Evolutionary conservation across 176 grass and related monocot species (phyloP), one percentile per base, ranked within the genome.

Genomic region (Urochloa ruziziensis): DNA sequence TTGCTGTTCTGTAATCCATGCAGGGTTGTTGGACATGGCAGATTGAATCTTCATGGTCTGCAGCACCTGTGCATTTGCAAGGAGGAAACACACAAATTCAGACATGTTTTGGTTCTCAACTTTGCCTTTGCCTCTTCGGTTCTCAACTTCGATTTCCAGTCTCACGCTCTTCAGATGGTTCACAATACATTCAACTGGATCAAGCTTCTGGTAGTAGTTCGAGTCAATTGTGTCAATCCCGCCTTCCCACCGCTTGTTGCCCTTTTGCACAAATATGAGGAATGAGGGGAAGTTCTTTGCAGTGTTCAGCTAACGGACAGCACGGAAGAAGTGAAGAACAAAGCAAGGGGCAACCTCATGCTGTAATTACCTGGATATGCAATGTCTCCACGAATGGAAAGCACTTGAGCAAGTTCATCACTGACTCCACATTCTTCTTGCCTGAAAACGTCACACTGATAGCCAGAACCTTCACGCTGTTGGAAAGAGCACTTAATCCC

Each of bases 31-130:
- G 0, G 36, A 58, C 48, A 47, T n/a, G 37, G 17, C 40, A 65
- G 61, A 87, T 63, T 68, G 61, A 75, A 87, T 82, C 78, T 54
- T 82, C 85, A 87, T 75, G 62, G 27, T 59, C 27, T 87, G 78
- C 29, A 87, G 85, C 49, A 75, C 85, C 30, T 82, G 60, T 4
- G 70, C 78, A 27, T 65, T 87, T 8, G 49, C 70, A 75, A 87
- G 85, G 61, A 87, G 28, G 67, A 87, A 87, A 47, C 70, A 59
- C 58, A 62, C 49, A 87, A 82, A 81, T 24, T 82, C 48, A 58
- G 82, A 70, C 78, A 87, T 59, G 61, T 44, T 33, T 42, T 0
- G 29, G 36, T 37, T 46, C 18, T 44, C 11, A 21, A 6, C 7
- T 32, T 24, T 7, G n/a, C n/a, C n/a, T n/a, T n/a, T n/a, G 19